Evolutionary conservation across 2,329 filamentous ascomycete genomes (phyloP).

Genomic region (Exophiala sp.): DNA sequence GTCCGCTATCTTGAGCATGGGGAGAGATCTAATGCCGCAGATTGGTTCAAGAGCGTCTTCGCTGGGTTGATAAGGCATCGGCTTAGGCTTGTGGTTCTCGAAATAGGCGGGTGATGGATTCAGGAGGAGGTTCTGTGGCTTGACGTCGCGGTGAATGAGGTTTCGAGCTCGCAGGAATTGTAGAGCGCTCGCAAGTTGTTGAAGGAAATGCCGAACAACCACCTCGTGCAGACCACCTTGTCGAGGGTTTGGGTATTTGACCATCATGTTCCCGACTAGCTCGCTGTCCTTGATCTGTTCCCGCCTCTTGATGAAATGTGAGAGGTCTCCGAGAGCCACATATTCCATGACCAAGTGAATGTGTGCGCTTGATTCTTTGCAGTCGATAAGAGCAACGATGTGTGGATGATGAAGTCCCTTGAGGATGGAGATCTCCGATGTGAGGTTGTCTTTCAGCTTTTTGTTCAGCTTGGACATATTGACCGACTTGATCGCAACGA

Average conservation of each 20-base stretch:
- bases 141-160: slow-evolving; percentile 94
- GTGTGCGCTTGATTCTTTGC: slow-evolving; percentile 77
- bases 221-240: slow-evolving; percentile 92
- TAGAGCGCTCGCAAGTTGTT: slow-evolving; percentile 88
- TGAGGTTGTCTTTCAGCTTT: slow-evolving; percentile 94
- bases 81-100: slow-evolving; percentile 57
- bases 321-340: slow-evolving; percentile 90
- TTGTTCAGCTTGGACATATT: slow-evolving; percentile 85
- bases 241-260: slow-evolving; percentile 81
- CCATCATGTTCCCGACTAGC: slow-evolving; percentile 82
- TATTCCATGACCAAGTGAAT: slow-evolving; percentile 99
- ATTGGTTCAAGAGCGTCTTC: slow-evolving; percentile 77
- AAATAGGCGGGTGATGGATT: slow-evolving; percentile 75
- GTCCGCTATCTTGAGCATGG: slow-evolving; percentile 96
- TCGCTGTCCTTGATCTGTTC: slow-evolving; percentile 75
- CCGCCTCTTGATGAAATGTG: slow-evolving; percentile 92
- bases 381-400: slow-evolving; percentile 94
- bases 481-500: slow-evolving; percentile 95
- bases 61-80: slow-evolving; percentile 72
- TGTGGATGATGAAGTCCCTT: slow-evolving; percentile 92
- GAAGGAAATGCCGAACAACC: slow-evolving; percentile 91
- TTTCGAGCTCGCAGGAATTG: slow-evolving; percentile 81
- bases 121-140: slow-evolving; percentile 91
- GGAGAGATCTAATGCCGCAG: slow-evolving; percentile 76
- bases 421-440: slow-evolving; percentile 92